Evolutionary conservation across 306 rosid species (phyloP), one percentile per base, ranked within the genome.

Genomic region (Quercus wislizeni): DNA sequence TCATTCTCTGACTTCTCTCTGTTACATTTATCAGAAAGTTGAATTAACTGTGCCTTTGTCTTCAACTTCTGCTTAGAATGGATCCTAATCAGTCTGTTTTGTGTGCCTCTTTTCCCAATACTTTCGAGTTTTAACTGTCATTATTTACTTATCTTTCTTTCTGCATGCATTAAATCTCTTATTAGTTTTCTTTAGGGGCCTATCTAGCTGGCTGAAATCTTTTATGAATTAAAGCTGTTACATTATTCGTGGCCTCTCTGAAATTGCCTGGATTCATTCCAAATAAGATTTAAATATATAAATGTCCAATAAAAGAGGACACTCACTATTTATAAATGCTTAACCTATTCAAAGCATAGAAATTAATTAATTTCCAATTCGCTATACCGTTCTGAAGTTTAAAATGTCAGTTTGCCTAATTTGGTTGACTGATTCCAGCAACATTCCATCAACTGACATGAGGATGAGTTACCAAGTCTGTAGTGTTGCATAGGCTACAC

Each of bases 1-100:
- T 30, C 31, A 52, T 73, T 69, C 79, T 61, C 54, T 59, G 55
- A 69, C 76, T 82, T 55, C 61, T 61, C 55, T 75, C 17, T 18
- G 67, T 57, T 12, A 28, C 63, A 59, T 64, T 74, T 80, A 79
- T 21, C 9, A 46, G 30, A 72, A 46, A 10, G 68, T 25, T 69
- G 41, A 51, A 77, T 70, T 8, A 64, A 81, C 30, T 52, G 72
- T 5, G 63, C 57, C 51, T 61, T 8, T 38, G 12, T 23, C 31
- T 31, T 54, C 21, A 13, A 17, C 25, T 71, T 30, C 27, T 63
- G 33, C 49, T 35, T n/a, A 20, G 21, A 19, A 51, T 27, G 55
- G 70, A n/a, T 75, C 75, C 61, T 25, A 54, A 46, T 13, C 55
- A 8, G 30, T 80, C 3, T 27, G 38, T 61, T 72, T 46, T 59